Percentiles rank a stretch among this genome's conserved stretches.
phyloP scores from a whole-genome alignment of 345 rosid species.

The Bruguiera parviflora region DNA sequence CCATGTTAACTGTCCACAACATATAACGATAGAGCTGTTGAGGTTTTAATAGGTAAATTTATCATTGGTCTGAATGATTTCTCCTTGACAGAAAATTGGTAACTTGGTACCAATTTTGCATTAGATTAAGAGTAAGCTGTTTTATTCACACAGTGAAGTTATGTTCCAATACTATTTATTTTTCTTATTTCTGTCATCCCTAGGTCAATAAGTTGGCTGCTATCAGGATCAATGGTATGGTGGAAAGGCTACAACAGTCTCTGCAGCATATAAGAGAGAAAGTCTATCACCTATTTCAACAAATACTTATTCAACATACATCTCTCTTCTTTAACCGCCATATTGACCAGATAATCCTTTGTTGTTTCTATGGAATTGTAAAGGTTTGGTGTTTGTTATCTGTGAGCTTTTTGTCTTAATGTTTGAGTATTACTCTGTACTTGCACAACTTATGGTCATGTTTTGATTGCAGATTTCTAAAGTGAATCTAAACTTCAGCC shows the following conservation, averaged over 20 bases:
- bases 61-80: not conserved
- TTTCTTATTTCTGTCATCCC: slow-evolving; percentile 7
- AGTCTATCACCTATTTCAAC: slow-evolving; percentile 32
- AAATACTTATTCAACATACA: slow-evolving; percentile 26
- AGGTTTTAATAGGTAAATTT: not conserved
- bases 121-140: not conserved
- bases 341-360: slow-evolving; percentile 35
- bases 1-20: not conserved
- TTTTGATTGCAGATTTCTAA: slow-evolving; percentile 71
- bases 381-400: slow-evolving; percentile 22
- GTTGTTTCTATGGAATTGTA: slow-evolving; percentile 37
- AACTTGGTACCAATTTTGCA: not conserved
- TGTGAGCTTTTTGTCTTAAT: slow-evolving; percentile 7
- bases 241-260: slow-evolving; percentile 27
- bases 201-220: slow-evolving; percentile 35
- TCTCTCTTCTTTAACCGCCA: slow-evolving; percentile 33
- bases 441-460: not conserved
- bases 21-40: not conserved
- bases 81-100: not conserved
- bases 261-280: slow-evolving; percentile 35
- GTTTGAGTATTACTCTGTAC: not conserved
- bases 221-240: slow-evolving; percentile 33
- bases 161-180: slow-evolving; percentile 10
- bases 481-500: slow-evolving; percentile 69
- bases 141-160: not conserved